phyloP scores from a whole-genome alignment of 495 filamentous ascomycete genomes.

The Peziza echinospora region DNA sequence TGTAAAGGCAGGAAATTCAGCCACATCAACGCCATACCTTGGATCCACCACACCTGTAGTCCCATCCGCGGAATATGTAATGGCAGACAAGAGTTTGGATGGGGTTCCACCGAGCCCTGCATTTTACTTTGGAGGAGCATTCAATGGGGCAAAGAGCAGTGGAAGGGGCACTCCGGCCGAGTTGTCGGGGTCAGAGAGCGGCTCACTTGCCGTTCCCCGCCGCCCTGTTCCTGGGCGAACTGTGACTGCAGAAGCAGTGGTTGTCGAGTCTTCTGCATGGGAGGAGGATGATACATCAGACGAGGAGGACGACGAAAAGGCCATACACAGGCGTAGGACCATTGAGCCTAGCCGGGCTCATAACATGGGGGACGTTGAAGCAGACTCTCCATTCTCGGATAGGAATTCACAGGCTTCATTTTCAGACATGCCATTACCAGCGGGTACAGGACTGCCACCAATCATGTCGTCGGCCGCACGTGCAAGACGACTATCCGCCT shows the following conservation, averaged over 20 bases:
- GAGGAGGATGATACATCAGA: slow-evolving; percentile 11
- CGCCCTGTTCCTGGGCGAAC: slow-evolving; percentile 7
- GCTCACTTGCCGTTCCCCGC: slow-evolving; percentile 3
- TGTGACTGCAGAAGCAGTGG: slow-evolving; percentile 14
- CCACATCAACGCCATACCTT: slow-evolving; percentile 21
- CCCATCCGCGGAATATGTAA: slow-evolving; percentile 31
- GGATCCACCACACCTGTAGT: slow-evolving; percentile 31
- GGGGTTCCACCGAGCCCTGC: slow-evolving; percentile 27
- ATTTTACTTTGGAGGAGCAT: slow-evolving; percentile 43
- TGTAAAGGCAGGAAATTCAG: slow-evolving; percentile 39
- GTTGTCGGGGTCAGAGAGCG: slow-evolving; percentile 6
- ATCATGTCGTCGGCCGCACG: background rate
- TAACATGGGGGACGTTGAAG: slow-evolving; percentile 19
- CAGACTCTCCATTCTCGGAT: slow-evolving; percentile 18
- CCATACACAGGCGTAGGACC: slow-evolving; percentile 10
- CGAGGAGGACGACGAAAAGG: slow-evolving; percentile 4
- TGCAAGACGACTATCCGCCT: too few species aligned
- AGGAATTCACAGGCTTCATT: slow-evolving; percentile 7
- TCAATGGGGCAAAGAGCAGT: slow-evolving; percentile 12
- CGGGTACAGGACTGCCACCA: slow-evolving; percentile 3
- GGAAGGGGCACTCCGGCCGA: background rate
- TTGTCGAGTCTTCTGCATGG: slow-evolving; percentile 13
- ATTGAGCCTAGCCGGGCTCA: slow-evolving; percentile 11
- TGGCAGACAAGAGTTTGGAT: slow-evolving; percentile 22
- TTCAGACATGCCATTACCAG: slow-evolving; percentile 8